Evolutionary conservation across 768 basidiomycete genomes (phyloP).

Genomic region (Cystofilobasidium ferigula): DNA sequence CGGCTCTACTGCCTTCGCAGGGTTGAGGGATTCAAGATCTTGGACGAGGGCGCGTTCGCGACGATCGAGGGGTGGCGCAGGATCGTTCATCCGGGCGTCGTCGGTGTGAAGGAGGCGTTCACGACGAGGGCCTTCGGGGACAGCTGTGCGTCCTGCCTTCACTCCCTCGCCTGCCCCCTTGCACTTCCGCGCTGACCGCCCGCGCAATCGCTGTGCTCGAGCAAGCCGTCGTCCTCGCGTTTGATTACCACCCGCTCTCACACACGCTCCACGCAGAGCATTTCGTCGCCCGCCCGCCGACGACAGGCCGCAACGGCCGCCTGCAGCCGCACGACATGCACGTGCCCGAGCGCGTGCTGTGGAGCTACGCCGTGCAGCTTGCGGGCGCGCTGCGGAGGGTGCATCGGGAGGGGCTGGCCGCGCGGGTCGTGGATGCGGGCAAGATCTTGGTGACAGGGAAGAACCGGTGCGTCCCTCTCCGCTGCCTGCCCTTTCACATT

Average conservation of each 20-base stretch:
- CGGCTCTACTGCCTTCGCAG: conserved; percentile 64
- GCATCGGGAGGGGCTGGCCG: conserved; percentile 68
- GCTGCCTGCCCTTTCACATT: neutral
- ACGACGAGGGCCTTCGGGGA: conserved; percentile 87
- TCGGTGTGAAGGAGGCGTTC: conserved; percentile 78
- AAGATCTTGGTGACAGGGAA: conserved; percentile 81
- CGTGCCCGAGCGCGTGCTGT: conserved; percentile 69
- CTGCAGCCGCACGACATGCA: conserved; percentile 37
- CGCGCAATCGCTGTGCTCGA: neutral
- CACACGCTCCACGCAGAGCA: conserved; percentile 67
- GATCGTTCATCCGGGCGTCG: conserved; percentile 73
- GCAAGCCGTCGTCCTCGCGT: conserved; percentile 78
- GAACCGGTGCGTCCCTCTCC: conserved; percentile 56
- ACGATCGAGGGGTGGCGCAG: conserved; percentile 76
- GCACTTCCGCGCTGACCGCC: too few species aligned
- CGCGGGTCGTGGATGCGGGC: conserved; percentile 69
- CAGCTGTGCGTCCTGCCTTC: conserved; percentile 54
- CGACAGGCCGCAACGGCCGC: conserved; percentile 22
- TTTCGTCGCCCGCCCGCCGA: conserved; percentile 43
- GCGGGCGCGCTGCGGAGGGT: conserved; percentile 73
- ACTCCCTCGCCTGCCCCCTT: neutral
- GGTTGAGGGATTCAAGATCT: conserved; percentile 78
- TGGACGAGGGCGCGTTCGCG: conserved; percentile 66
- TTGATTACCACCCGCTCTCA: conserved; percentile 75
- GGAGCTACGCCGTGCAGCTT: conserved; percentile 88